These are phyloP conservation scores for Fusarium ramigenum DNA, from an alignment of 2,329 filamentous ascomycete species.

Conservation along the genomic window DNA sequence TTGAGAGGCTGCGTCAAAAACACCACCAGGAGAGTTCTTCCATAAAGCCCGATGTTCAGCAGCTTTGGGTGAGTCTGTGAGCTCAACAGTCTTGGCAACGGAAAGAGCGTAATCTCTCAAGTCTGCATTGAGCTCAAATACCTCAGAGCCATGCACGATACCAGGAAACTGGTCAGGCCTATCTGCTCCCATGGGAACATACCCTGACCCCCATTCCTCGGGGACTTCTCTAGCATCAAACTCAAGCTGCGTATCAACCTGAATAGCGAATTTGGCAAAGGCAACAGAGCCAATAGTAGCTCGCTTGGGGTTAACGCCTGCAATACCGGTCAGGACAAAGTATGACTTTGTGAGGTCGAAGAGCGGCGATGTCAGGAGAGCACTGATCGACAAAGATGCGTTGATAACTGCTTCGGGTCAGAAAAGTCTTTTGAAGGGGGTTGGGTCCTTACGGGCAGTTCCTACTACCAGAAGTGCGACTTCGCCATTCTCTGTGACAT, in stretches of 20 bases:
- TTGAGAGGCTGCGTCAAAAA: conserved; percentile 6
- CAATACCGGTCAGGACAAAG: conserved; percentile 33
- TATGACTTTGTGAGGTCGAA: conserved; percentile 31
- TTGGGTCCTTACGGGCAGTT: conserved; percentile 1
- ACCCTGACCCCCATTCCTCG: conserved; percentile 26
- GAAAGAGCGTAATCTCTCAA: conserved; percentile 27
- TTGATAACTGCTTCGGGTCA: conserved; percentile 17
- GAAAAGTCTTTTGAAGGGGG: fast-evolving
- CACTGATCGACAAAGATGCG: conserved; percentile 23
- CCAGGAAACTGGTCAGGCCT: conserved; percentile 21
- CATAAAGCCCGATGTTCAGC: conserved; percentile 13
- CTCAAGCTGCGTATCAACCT: conserved; percentile 31
- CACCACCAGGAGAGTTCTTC: background rate
- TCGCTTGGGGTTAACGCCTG: conserved; percentile 32
- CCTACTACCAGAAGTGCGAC: conserved; percentile 24
- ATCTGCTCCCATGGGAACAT: conserved; percentile 27
- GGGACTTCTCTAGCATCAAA: conserved; percentile 33
- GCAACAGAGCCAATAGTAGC: conserved; percentile 35
- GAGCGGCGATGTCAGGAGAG: conserved; percentile 16
- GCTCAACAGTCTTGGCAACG: background rate
- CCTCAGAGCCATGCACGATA: conserved; percentile 31
- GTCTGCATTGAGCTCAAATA: conserved; percentile 25
- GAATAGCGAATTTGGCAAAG: conserved; percentile 32
- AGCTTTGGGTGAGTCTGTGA: conserved; percentile 12
- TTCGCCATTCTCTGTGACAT: conserved; percentile 8